Base-by-base conservation (phyloP, 1,284 basidiomycete species). In the Naganishia albida region DNA sequence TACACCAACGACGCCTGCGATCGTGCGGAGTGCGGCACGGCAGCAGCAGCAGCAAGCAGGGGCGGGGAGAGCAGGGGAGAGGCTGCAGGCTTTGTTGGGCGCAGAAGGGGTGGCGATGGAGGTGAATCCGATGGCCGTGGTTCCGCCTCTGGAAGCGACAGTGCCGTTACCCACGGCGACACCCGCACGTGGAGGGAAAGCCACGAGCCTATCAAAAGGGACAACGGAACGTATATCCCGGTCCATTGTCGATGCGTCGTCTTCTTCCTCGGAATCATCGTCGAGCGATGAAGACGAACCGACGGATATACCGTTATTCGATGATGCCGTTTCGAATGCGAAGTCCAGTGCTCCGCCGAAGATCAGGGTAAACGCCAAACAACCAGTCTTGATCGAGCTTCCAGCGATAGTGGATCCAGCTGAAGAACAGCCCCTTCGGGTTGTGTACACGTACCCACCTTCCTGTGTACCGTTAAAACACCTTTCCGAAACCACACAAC, bases 401-500 rank as follows among this genome's bases (percentile, higher is more conserved):
- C 57, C 57, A 16, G 20, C 15, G 13, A 30, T 7, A 7, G 26
- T n/a, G n/a, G 23, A 39, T 39, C 15, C 51, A 10, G n/a, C 2
- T 4, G 26, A 12, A 15, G 28, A 38, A 38, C 34, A 16, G 13
- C n/a, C 46, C 8, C 7, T n/a, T 18, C 40, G 16, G 3, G 16
- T 44, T 23, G 39, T 40, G n/a, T 60, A 60, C 34, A 60, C 57
- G 18, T 60, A 60, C 26, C 57, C 57, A 20, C 57, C 57, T 3
- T 60, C 57, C 4, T 60, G 57, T 26, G 26, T 60, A 15, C 57
- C 57, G 43, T 39, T 60, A 20, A 60, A 60, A 38, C 39, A 60
- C 38, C 66, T 76, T 6, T 64, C 73, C 3, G 72, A 72, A 7
- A 68, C 72, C 0, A 71, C 75, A 51, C 71, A 75, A 62, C 59